These are phyloP conservation scores for Nemania abortiva DNA, from an alignment of 2,329 filamentous ascomycete genomes.

Conservation along the genomic window DNA sequence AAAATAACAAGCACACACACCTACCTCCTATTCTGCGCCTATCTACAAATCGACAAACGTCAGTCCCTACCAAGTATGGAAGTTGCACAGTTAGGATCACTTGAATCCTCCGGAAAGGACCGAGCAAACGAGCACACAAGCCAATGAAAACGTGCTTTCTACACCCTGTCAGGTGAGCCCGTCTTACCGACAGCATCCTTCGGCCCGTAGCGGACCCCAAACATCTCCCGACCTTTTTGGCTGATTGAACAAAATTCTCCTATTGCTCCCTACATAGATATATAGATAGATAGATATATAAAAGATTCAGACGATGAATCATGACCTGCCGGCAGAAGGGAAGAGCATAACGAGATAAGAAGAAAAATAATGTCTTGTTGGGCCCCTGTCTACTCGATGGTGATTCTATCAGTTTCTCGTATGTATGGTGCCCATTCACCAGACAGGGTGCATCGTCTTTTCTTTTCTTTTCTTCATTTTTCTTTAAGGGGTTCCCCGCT, in stretches of 20 bases:
- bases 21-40: not conserved
- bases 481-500: not conserved
- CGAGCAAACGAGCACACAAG: slow-evolving; percentile 1
- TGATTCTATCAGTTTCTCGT: not conserved
- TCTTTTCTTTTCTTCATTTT: too few species aligned
- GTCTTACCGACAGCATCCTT: slow-evolving; percentile 4
- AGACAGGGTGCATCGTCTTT: not conserved
- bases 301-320: not conserved
- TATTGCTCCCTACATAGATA: not conserved
- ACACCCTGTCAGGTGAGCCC: not conserved
- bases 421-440: too few species aligned
- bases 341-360: not conserved
- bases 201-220: not conserved
- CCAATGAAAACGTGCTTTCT: not conserved
- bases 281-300: not conserved
- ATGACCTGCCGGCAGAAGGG: not conserved
- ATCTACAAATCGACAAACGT: not conserved
- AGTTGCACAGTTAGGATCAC: not conserved
- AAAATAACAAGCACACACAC: not conserved
- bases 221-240: not conserved
- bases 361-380: not conserved
- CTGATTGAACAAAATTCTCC: not conserved
- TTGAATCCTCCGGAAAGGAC: not conserved
- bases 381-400: not conserved
- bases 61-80: not conserved